phyloP scores from a whole-genome alignment of 345 rosid species.

The Pugionium dolabratum region DNA sequence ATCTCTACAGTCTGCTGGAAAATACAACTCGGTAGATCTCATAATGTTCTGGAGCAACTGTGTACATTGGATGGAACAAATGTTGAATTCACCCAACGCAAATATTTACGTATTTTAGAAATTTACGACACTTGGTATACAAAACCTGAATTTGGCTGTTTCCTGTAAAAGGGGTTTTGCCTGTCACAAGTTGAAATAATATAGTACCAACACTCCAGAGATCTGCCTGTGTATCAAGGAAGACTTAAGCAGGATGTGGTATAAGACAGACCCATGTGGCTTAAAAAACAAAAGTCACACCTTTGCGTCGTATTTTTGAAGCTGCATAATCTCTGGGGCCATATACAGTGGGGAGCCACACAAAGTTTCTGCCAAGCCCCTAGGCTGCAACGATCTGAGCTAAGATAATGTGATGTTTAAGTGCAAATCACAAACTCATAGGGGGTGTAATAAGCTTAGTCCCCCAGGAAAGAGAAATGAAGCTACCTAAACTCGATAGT shows the following conservation, averaged over 20 bases:
- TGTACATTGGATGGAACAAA: slow-evolving; percentile 33
- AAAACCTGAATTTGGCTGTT: slow-evolving; percentile 85
- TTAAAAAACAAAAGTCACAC: slow-evolving; percentile 45
- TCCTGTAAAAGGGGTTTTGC: slow-evolving; percentile 95
- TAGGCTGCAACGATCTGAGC: slow-evolving; percentile 88
- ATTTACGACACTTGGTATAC: slow-evolving; percentile 15
- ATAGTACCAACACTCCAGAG: slow-evolving; percentile 99
- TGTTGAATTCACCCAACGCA: slow-evolving; percentile 14
- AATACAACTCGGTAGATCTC: slow-evolving; percentile 76
- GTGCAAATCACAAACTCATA: slow-evolving; percentile 18
- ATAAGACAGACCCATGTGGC: slow-evolving; percentile 19
- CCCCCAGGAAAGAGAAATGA: slow-evolving; percentile 17
- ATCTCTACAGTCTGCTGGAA: slow-evolving; percentile 60
- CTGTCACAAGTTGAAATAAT: slow-evolving; percentile 91
- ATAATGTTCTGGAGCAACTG: slow-evolving; percentile 95
- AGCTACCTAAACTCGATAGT: slow-evolving; percentile 17
- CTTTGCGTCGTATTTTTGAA: slow-evolving; percentile 98
- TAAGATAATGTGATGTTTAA: slow-evolving; percentile 32
- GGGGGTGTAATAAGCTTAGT: slow-evolving; percentile 8
- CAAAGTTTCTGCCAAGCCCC: slow-evolving; percentile 95
- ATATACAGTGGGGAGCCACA: slow-evolving; percentile 99
- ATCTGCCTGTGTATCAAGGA: slow-evolving; percentile 86
- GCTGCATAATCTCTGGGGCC: slow-evolving; percentile 99
- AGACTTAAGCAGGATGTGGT: slow-evolving; percentile 44
- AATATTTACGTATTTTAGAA: background rate